Base-by-base conservation (phyloP, 257 asterid genomes). In the Scutellaria baicalensis region DNA sequence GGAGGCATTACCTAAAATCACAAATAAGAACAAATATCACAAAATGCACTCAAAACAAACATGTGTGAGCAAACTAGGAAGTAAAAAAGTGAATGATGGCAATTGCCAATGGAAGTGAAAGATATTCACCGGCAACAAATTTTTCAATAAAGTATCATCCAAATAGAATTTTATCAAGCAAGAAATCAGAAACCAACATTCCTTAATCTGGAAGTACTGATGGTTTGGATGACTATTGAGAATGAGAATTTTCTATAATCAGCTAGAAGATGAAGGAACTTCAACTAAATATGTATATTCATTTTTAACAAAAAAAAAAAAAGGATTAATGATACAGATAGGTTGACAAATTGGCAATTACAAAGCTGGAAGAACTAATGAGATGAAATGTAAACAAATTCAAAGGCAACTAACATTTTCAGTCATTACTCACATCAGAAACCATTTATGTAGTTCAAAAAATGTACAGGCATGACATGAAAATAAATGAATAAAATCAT, bases 1-100 rank as follows among this genome's bases (percentile, higher is more conserved):
- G 99, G 96, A 82, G 99, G 99, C 96, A 94, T 88, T 65, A 94
- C 99, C 99, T 94, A 86, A 80, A 88, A 82, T 81, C 97, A 94
- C 87, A 88, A 82, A 83, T 60, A 77, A 84, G 68, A 76, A 80
- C 78, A 85, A 59, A 80, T 54, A 84, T 87, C 80, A 87, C 71
- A 75, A 73, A 44, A 71, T 47, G 71, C 70, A 72, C 59, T 45
- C 63, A 63, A 57, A 74, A 80, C 18, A 61, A 64, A 47, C 71
- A 66, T 6, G 31, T 66, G 59, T 50, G 60, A 35, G 74, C 48
- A 64, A 43, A 63, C 44, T 64, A 71, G 80, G 5, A 73, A 44
- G 65, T 5, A 59, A 49, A 11, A 57, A 40, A 45, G 43, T 10
- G 18, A 13, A 51, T 36, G 52, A 39, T 12, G 36, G 38, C 7